Evolutionary conservation across 1,284 basidiomycete genomes (phyloP).

Genomic region (Microbotryum silenes-acaulis): DNA sequence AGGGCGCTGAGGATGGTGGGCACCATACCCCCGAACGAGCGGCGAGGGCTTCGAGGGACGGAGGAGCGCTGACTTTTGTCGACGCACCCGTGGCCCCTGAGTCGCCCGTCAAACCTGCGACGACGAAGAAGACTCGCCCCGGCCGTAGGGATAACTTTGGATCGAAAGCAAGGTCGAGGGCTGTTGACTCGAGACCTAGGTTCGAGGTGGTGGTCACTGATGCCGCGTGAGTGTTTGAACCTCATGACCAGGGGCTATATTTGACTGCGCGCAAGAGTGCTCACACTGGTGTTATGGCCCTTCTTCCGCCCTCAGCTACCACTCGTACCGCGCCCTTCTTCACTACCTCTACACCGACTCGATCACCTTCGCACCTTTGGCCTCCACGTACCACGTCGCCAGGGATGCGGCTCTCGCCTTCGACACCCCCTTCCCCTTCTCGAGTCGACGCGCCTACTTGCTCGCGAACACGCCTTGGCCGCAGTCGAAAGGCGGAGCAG

Average conservation of each 20-base stretch:
- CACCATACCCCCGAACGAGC: background rate
- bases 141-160: background rate
- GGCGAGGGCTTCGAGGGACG: background rate
- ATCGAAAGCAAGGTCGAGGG: background rate
- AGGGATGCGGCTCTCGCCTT: constrained; percentile 23
- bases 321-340: constrained; percentile 41
- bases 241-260: no score
- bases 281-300: constrained; percentile 26
- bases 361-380: constrained; percentile 36
- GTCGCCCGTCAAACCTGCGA: constrained; percentile 7
- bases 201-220: constrained; percentile 30
- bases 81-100: constrained; percentile 24
- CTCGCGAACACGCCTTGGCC: constrained; percentile 11
- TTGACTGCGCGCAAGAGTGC: background rate
- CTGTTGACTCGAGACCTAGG: constrained; percentile 1
- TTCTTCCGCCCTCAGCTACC: constrained; percentile 31
- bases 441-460: constrained; percentile 20
- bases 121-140: constrained; percentile 13
- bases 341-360: constrained; percentile 43
- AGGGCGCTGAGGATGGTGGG: background rate
- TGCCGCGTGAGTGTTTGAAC: constrained; percentile 14
- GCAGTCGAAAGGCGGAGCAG: constrained; percentile 1
- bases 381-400: constrained; percentile 34
- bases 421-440: constrained; percentile 19
- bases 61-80: constrained; percentile 2